Percentiles rank a stretch among this genome's conserved stretches.
Evolutionary conservation across 2,329 filamentous ascomycete genomes (phyloP).

Genomic region (Gaeumannomyces tritici): DNA sequence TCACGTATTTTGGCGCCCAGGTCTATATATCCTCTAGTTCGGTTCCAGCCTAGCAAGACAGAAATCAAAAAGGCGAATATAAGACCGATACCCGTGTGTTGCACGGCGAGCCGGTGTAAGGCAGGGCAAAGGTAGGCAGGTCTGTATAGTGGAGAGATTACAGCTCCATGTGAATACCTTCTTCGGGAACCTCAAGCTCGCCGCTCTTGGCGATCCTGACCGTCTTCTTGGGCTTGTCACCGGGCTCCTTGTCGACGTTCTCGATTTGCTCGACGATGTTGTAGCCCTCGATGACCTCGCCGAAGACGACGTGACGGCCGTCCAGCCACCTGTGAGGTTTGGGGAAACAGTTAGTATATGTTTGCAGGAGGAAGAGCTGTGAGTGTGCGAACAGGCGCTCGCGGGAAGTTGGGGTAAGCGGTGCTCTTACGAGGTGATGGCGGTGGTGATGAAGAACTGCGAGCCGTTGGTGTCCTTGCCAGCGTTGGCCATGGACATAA

Average conservation of each 20-base stretch:
- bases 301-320: conserved; percentile 78
- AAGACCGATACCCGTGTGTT: not conserved
- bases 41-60: not conserved
- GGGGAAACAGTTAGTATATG: conserved; percentile 5
- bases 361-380: not conserved
- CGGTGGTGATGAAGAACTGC: conserved; percentile 87
- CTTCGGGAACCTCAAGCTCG: conserved; percentile 71
- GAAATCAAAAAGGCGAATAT: not conserved
- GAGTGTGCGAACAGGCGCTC: not conserved
- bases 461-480: conserved; percentile 81
- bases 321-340: conserved; percentile 58
- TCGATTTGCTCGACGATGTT: conserved; percentile 74
- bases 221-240: conserved; percentile 58
- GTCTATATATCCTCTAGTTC: not conserved
- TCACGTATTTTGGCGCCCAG: not conserved
- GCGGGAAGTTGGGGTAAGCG: not conserved
- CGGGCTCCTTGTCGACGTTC: conserved; percentile 52
- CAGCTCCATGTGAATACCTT: conserved; percentile 91
- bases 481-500: conserved; percentile 79
- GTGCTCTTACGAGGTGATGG: conserved; percentile 57
- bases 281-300: conserved; percentile 80
- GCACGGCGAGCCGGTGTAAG: conserved; percentile 6
- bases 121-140: conserved; percentile 12
- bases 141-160: conserved; percentile 38
- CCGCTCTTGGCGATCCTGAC: conserved; percentile 78